Evolutionary conservation across 805 yeast genomes (phyloP).

Genomic region (Yamadazyma sp.): DNA sequence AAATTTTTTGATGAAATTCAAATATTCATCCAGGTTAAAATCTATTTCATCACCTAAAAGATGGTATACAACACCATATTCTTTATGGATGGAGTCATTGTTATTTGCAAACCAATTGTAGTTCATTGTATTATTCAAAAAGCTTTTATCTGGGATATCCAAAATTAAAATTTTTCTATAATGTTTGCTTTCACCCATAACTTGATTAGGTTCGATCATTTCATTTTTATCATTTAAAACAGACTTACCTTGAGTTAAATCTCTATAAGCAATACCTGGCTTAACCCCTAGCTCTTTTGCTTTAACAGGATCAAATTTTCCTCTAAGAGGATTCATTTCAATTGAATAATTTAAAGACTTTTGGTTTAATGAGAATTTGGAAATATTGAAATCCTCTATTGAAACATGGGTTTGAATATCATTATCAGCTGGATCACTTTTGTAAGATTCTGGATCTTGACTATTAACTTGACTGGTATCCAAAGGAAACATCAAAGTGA

Average conservation of each 20-base stretch:
- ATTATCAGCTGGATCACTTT: conserved; percentile 32
- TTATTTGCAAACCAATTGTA: conserved; percentile 30
- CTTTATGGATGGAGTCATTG: conserved; percentile 25
- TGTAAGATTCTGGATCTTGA: conserved; percentile 35
- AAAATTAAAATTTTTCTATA: conserved; percentile 64
- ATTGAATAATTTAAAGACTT: conserved; percentile 67
- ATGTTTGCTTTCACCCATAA: conserved; percentile 56
- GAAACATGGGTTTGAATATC: conserved; percentile 38
- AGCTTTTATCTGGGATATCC: conserved; percentile 63
- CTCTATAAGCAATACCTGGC: conserved; percentile 55
- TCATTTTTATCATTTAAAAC: conserved; percentile 61
- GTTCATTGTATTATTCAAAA: conserved; percentile 30
- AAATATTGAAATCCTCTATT: conserved; percentile 6
- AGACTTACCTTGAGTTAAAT: conserved; percentile 56
- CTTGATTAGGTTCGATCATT: conserved; percentile 63
- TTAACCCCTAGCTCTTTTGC: conserved; percentile 72
- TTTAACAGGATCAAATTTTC: conserved; percentile 64
- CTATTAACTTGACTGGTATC: conserved; percentile 40
- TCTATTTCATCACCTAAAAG: conserved; percentile 66
- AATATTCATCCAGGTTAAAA: conserved; percentile 38
- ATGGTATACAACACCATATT: conserved; percentile 64
- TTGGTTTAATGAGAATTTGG: conserved; percentile 18
- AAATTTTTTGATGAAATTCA: conserved; percentile 51
- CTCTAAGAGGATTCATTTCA: conserved; percentile 64
- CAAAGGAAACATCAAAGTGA: conserved; percentile 56